Base-by-base conservation (phyloP, 768 basidiomycete genomes). In the Leucogyrophana mollusca region DNA sequence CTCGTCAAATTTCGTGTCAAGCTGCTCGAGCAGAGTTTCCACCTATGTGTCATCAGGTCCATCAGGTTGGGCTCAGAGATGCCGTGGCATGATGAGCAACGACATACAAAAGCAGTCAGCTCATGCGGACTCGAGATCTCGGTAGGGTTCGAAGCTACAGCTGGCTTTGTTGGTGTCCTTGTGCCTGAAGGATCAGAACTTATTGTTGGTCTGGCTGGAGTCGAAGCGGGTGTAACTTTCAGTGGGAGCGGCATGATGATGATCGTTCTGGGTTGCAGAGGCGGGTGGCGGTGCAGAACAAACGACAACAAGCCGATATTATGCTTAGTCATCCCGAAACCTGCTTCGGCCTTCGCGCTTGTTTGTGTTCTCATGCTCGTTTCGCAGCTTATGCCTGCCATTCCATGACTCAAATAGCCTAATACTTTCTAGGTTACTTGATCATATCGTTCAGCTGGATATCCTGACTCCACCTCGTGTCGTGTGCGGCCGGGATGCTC, bases 41-140 rank as follows among this genome's bases (percentile, higher is more conserved):
- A 95, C 91, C 93, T 94, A 25, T 38, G 42, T 46, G 34, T 11
- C 6, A 43, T 21, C 46, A 13, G 38, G 20, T 13, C 14, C 9
- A 17, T 16, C 17, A 46, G 34, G 25, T 33, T 35, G 21, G 34
- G 25, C 16, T 40, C 34, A 54, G 20, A 40, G 34, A 37, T 9
- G 25, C 17, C 30, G 11, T 20, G 21, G 42, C 10, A 35, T 3
- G 40, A 40, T 24, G 33, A 22, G n/a, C 18, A 8, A 42, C 33
- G 37, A 77, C 89, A 67, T 62, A 96, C 94, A 68, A 94, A 96
- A 17, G 91, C 91, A 23, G 94, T 95, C 53, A 96, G 68, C 64
- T 96, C 94, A 62, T 94, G 93, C 1, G 94, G 94, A 58, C 90
- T 92, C 2, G 93, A 91, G 27, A 91, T 91, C 55, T 93, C 89